phyloP scores from a whole-genome alignment of 805 yeast species.

The Metschnikowia cerradonensis region DNA sequence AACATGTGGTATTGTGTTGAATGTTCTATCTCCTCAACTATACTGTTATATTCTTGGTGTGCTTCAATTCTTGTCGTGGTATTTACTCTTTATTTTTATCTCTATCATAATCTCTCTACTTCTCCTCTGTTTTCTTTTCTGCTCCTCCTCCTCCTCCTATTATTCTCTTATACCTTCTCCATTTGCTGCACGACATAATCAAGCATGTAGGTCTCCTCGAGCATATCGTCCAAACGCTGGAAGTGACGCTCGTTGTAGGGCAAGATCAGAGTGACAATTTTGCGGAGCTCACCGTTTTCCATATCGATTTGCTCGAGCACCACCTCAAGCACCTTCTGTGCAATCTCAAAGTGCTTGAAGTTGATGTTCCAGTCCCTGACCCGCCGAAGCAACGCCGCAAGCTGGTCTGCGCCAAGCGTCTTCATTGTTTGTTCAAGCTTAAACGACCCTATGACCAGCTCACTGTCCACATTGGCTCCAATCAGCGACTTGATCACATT shows the following conservation, averaged over 20 bases:
- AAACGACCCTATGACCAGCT: conserved; percentile 50
- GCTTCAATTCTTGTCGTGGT: no score
- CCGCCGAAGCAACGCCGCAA: conserved; percentile 61
- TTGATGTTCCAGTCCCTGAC: conserved; percentile 95
- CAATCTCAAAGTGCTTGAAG: conserved; percentile 70
- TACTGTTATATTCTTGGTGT: no score
- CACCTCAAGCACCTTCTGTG: conserved; percentile 72
- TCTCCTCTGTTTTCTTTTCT: neutral
- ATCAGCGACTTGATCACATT: conserved; percentile 67
- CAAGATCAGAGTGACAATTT: conserved; percentile 65
- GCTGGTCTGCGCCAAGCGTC: conserved; percentile 54
- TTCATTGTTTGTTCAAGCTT: conserved; percentile 63
- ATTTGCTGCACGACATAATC: conserved; percentile 83
- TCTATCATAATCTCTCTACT: neutral
- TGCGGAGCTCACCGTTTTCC: conserved; percentile 61
- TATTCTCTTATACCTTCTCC: conserved; percentile 26
- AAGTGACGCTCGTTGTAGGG: conserved; percentile 90
- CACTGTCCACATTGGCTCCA: conserved; percentile 44
- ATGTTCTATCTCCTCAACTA: no score
- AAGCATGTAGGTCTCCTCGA: conserved; percentile 80
- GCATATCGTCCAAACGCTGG: conserved; percentile 66
- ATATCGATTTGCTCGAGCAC: conserved; percentile 54
- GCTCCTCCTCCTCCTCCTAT: neutral
- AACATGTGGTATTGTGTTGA: no score
- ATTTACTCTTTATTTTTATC: neutral